Conservation (phyloP, 164 flowering plant genomes). For the Dillenia turbinata region DNA sequence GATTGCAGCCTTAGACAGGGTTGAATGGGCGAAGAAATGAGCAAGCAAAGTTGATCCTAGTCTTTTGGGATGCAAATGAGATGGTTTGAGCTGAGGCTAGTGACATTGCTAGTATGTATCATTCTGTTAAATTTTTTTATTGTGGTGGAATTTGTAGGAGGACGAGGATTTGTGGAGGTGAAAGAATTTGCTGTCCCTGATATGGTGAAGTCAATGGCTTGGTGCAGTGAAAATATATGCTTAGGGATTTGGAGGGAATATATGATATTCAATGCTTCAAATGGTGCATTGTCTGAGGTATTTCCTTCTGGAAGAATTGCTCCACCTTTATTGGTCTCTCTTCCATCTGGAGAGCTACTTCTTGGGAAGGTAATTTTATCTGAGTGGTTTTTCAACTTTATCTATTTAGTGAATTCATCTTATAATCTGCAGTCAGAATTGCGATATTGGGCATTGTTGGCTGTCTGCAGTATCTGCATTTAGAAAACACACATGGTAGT, state of each 20-base stretch:
- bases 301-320: slow-evolving; percentile 94
- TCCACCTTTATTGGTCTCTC: slow-evolving; percentile 80
- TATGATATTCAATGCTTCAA: slow-evolving; percentile 65
- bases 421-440: too few species aligned
- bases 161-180: slow-evolving; percentile 94
- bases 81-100: too few species aligned
- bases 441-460: too few species aligned
- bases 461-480: too few species aligned
- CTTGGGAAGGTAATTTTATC: slow-evolving; percentile 72
- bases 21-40: too few species aligned
- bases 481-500: too few species aligned
- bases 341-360: slow-evolving; percentile 91
- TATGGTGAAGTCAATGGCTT: slow-evolving; percentile 83
- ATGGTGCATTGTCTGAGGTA: slow-evolving; percentile 74
- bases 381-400: not conserved
- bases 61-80: too few species aligned
- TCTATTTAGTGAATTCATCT: too few species aligned
- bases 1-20: too few species aligned
- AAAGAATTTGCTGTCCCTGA: slow-evolving; percentile 95
- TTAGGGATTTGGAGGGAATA: slow-evolving; percentile 81
- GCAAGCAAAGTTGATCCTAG: too few species aligned
- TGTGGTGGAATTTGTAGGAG: slow-evolving; percentile 38
- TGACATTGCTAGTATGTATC: too few species aligned
- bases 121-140: not conserved
- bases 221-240: slow-evolving; percentile 99